Percentiles rank a stretch among this genome's conserved stretches.
These are phyloP conservation scores for Gossypium arboreum DNA, from an alignment of 345 rosid species.

Conservation along the genomic window DNA sequence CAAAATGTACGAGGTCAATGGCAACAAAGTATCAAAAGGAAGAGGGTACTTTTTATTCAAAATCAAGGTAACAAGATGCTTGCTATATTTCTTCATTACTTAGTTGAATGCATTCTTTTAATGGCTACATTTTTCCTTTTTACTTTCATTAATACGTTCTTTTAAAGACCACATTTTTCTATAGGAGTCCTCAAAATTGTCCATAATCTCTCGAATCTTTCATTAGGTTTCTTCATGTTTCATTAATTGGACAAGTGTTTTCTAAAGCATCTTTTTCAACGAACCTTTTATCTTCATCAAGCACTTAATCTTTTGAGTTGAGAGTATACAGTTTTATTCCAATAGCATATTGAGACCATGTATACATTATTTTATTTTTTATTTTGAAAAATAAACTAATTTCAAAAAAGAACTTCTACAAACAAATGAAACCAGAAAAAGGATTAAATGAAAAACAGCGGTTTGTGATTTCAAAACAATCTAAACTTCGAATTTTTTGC, in stretches of 20 bases:
- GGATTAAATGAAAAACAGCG: neutral
- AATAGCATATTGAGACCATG: too few species aligned
- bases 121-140: neutral
- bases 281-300: neutral
- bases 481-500: slow-evolving; percentile 26
- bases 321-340: neutral
- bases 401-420: neutral
- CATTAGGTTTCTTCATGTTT: neutral
- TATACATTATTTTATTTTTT: neutral
- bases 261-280: neutral
- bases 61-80: slow-evolving; percentile 52
- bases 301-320: neutral
- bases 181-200: neutral
- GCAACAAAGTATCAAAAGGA: slow-evolving; percentile 77
- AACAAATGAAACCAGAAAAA: neutral
- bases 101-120: neutral
- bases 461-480: neutral
- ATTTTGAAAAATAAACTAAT: neutral
- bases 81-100: slow-evolving; percentile 12
- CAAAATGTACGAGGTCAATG: slow-evolving; percentile 72
- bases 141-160: neutral
- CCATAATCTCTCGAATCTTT: neutral
- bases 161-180: neutral
- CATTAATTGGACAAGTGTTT: neutral
- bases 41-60: slow-evolving; percentile 79